Base-by-base conservation (phyloP, 352 stramenopile species). In the Phytophthora colocasiae region DNA sequence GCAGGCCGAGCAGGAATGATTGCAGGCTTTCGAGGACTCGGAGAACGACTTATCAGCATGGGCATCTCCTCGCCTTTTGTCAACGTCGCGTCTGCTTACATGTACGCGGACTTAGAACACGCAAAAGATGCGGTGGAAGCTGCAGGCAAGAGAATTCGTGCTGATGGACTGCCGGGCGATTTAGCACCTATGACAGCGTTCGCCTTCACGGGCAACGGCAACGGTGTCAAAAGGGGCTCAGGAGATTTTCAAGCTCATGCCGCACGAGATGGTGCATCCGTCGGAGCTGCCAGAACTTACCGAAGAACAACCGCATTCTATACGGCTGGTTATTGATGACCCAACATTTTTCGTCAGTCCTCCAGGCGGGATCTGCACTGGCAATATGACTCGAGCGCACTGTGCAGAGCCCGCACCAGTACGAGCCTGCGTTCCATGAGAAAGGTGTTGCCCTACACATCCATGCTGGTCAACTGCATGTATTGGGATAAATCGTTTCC, bases 401-500 rank as follows among this genome's bases (percentile, higher is more conserved):
- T 99, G 98, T 77, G 96, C 75, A 86, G 54, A 80, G 98, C 69
- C 94, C 97, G 4, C 78, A 94, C 40, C 58, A 89, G 32, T 99
- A 98, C 76, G 85, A 96, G 50, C 73, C 80, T 47, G 82, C 88
- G 31, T 99, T 99, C 78, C 87, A 97, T 54, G 73, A 97, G 60
- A 87, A 80, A n/a, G 17, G 77, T 98, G 54, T 83, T 93, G 44
- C 95, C 95, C 5, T 87, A 98, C 66, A 81, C 86, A 52, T 97
- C 93, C 34, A 95, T 98, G 65, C 71, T 99, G 22, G 82, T 98
- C 46, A 99, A 98, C 79, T 94, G 93, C 67, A 98, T 98, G 73
- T 99, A 99, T 78, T 99, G 97, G 97, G 96, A 99, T 56, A 82
- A 97, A n/a, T 50, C 85, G 93, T 4, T 96, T 96, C 73, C 96